phyloP scores from a whole-genome alignment of 1,284 basidiomycete species.

The Naganishia albida region DNA sequence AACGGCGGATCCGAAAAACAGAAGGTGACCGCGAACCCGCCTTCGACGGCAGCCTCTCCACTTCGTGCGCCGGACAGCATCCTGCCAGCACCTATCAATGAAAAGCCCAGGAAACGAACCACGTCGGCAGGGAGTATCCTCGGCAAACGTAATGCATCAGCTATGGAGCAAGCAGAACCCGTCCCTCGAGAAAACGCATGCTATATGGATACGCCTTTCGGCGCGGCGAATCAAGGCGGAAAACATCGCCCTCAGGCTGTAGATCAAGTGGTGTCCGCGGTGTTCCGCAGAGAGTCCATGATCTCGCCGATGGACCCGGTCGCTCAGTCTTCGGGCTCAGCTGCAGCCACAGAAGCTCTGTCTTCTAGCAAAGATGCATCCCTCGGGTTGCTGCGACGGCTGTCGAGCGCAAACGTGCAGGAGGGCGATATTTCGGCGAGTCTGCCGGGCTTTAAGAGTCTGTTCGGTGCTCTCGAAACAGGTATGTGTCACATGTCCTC shows the following conservation, averaged over 20 bases:
- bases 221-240: not conserved
- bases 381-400: not conserved
- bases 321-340: not conserved
- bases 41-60: not conserved
- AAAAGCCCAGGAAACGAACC: not conserved
- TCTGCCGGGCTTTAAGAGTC: conserved; percentile 30
- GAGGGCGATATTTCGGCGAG: conserved; percentile 13
- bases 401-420: not conserved
- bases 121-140: not conserved
- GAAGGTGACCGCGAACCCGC: not conserved
- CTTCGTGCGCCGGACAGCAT: not conserved
- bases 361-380: not conserved
- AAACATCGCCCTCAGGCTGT: not conserved
- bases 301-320: conserved; percentile 16
- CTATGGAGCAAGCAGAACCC: conserved; percentile 2
- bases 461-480: conserved; percentile 25
- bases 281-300: conserved; percentile 19
- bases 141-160: conserved; percentile 19
- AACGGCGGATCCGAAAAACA: not conserved
- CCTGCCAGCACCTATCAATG: not conserved
- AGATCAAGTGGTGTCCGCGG: conserved; percentile 6
- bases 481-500: conserved; percentile 13
- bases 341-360: too few relatives aligned
- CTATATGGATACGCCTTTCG: not conserved
- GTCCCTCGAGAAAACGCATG: not conserved